A percentile compares a stretch with the other conserved stretches of the same genome.
phyloP scores from a whole-genome alignment of 306 rosid genomes.

The Nissolia schottii region DNA sequence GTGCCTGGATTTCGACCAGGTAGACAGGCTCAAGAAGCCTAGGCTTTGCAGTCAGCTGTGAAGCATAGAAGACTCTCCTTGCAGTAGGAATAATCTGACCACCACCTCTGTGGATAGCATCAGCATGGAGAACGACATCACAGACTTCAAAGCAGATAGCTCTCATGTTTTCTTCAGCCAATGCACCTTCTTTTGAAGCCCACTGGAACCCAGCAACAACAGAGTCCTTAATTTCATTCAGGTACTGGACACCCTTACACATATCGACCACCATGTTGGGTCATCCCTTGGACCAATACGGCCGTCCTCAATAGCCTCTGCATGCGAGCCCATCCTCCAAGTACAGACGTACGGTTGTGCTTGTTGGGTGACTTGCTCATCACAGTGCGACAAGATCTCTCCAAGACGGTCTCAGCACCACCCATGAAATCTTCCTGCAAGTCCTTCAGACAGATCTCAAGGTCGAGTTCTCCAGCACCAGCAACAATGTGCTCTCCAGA shows the following conservation, averaged over 20 bases:
- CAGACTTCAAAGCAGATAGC: slow-evolving; percentile 59
- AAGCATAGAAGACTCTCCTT: slow-evolving; percentile 56
- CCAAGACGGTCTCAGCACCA: slow-evolving; percentile 67
- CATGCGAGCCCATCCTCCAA: slow-evolving; percentile 70
- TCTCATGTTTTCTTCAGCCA: slow-evolving; percentile 65
- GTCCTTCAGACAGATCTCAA: slow-evolving; percentile 74
- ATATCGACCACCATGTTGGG: slow-evolving; percentile 59
- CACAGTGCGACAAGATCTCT: slow-evolving; percentile 57
- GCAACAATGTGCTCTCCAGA: slow-evolving; percentile 80
- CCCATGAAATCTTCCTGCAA: slow-evolving; percentile 72
- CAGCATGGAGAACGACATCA: slow-evolving; percentile 63
- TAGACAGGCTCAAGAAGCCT: slow-evolving; percentile 61
- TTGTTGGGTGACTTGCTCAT: slow-evolving; percentile 79
- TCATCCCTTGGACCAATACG: slow-evolving; percentile 61
- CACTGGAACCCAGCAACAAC: slow-evolving; percentile 68
- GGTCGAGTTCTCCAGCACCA: slow-evolving; percentile 77
- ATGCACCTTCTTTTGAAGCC: slow-evolving; percentile 66
- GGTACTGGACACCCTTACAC: slow-evolving; percentile 69
- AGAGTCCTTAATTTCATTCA: slow-evolving; percentile 62
- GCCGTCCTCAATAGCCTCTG: slow-evolving; percentile 64
- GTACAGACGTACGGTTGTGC: slow-evolving; percentile 65
- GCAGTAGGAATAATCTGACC: slow-evolving; percentile 66
- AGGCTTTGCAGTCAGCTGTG: slow-evolving; percentile 58
- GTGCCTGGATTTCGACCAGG: slow-evolving; percentile 55
- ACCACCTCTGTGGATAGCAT: slow-evolving; percentile 67